These are phyloP conservation scores for Sugiyamaella novakii DNA, from an alignment of 1,139 yeast species.

Conservation along the genomic window DNA sequence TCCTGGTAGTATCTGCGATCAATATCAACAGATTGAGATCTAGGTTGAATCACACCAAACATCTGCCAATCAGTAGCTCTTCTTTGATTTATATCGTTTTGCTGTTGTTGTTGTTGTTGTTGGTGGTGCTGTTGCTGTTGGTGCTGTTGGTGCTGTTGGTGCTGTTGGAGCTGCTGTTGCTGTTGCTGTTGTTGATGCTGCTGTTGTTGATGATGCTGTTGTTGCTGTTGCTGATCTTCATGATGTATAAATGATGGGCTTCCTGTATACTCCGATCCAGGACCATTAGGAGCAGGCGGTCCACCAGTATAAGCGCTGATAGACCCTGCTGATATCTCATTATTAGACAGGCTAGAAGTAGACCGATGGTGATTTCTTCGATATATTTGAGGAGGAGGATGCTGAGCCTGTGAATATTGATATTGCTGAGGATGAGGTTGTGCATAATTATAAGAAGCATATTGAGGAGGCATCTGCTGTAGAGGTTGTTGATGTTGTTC, in stretches of 20 bases:
- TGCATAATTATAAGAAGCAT: neutral
- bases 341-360: constrained; percentile 11
- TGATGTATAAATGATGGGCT: constrained; percentile 10
- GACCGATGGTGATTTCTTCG: constrained; percentile 15
- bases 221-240: constrained; percentile 1
- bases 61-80: constrained; percentile 19
- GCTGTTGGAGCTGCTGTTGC: neutral
- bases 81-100: constrained; percentile 2
- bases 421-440: constrained; percentile 4
- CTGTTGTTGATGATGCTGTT: constrained; percentile 1
- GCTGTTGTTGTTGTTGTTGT: constrained; percentile 9
- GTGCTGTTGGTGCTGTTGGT: neutral
- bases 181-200: constrained; percentile 5
- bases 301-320: neutral
- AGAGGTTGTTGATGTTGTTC: constrained; percentile 19
- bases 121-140: constrained; percentile 6
- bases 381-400: neutral
- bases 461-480: constrained; percentile 18
- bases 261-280: constrained; percentile 10
- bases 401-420: neutral
- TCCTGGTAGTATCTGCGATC: constrained; percentile 17
- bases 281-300: neutral
- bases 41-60: constrained; percentile 22
- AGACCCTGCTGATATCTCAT: constrained; percentile 5
- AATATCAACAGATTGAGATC: constrained; percentile 30